A percentile compares a stretch with the other conserved stretches of the same genome.
These are phyloP conservation scores for Opeltia flavorubescens DNA, from an alignment of 495 filamentous ascomycete species.

Conservation along the genomic window DNA sequence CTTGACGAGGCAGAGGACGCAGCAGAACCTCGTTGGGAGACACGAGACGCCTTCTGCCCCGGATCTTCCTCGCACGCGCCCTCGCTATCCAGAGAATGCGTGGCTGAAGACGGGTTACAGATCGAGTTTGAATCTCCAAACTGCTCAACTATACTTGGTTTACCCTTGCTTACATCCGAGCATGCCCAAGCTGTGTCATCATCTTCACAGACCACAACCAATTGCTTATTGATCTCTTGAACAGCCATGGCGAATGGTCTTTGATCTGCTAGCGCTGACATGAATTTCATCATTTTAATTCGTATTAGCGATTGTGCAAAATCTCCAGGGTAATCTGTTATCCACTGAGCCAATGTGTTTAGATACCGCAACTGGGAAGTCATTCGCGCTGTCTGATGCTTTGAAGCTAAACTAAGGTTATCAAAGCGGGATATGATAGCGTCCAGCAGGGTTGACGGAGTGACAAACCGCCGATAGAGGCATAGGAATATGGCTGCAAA, in stretches of 20 bases:
- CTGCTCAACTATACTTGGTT: slow-evolving; percentile 13
- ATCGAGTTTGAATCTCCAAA: slow-evolving; percentile 10
- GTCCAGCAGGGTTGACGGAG: slow-evolving; percentile 60
- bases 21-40: slow-evolving; percentile 30
- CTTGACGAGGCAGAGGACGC: slow-evolving; percentile 29
- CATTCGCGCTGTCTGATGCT: slow-evolving; percentile 48
- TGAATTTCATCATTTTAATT: slow-evolving; percentile 54
- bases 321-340: slow-evolving; percentile 80
- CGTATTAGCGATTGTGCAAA: slow-evolving; percentile 72
- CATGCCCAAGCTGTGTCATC: slow-evolving; percentile 62
- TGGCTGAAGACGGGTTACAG: slow-evolving; percentile 8
- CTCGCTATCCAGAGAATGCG: slow-evolving; percentile 10
- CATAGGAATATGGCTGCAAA: slow-evolving; percentile 80
- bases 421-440: slow-evolving; percentile 61
- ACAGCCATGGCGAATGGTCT: slow-evolving; percentile 69
- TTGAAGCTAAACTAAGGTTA: slow-evolving; percentile 42
- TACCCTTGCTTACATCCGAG: slow-evolving; percentile 12
- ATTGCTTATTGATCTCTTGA: slow-evolving; percentile 60
- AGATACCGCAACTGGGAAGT: slow-evolving; percentile 72
- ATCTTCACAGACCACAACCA: slow-evolving; percentile 52
- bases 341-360: slow-evolving; percentile 76
- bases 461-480: slow-evolving; percentile 87
- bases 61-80: slow-evolving; percentile 18
- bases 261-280: slow-evolving; percentile 49
- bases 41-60: slow-evolving; percentile 27